Evolutionary conservation across 495 filamentous ascomycete species (phyloP).

Genomic region (Xylaria palmicola): DNA sequence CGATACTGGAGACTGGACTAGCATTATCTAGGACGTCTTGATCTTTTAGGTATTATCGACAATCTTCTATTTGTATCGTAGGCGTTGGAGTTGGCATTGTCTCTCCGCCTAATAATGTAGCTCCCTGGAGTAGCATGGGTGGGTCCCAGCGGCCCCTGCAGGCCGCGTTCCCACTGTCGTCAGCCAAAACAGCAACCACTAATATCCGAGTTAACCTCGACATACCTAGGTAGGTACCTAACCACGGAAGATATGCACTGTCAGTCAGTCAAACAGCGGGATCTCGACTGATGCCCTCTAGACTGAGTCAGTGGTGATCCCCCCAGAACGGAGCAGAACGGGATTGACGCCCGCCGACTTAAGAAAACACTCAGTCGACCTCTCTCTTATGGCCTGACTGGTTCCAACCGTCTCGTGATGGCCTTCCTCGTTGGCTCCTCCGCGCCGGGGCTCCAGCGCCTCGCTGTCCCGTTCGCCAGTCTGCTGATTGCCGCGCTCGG

Average conservation of each 20-base stretch:
- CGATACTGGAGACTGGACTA: background rate
- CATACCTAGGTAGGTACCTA: too few species aligned
- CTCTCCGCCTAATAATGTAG: too few species aligned
- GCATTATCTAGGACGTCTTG: too few species aligned
- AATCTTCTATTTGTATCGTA: too few species aligned
- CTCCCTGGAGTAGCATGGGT: too few species aligned
- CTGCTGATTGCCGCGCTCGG: conserved; percentile 73
- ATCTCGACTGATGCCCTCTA: background rate
- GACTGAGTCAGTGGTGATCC: background rate
- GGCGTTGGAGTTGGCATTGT: too few species aligned
- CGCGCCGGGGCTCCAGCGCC: conserved; percentile 35
- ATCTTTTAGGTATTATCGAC: too few species aligned
- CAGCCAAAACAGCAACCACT: background rate
- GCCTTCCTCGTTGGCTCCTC: conserved; percentile 29
- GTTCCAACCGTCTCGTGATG: conserved; percentile 13
- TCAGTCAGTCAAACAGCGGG: too few species aligned
- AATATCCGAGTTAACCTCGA: too few species aligned
- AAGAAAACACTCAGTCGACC: background rate
- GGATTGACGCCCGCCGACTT: background rate
- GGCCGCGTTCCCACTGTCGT: background rate
- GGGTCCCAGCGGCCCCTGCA: background rate
- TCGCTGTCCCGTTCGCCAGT: conserved; percentile 68
- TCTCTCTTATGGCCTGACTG: conserved; percentile 18
- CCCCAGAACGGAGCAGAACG: background rate
- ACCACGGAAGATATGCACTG: too few species aligned